Evolutionary conservation across 331 rosid species (phyloP).

Genomic region (Acacia pycnantha): DNA sequence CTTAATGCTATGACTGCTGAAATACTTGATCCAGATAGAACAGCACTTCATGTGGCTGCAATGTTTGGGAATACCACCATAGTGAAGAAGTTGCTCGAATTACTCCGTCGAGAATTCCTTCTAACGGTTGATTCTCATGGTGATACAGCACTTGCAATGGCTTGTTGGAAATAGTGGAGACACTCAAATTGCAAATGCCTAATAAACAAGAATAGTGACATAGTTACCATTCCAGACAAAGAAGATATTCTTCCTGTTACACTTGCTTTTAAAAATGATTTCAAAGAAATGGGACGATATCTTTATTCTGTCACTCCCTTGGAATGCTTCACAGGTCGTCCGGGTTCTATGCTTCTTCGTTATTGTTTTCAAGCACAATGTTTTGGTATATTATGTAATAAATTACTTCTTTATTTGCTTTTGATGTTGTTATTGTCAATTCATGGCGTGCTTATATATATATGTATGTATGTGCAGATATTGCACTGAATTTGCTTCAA

Average conservation of each 20-base stretch:
- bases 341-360: no score
- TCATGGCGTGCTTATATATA: no score
- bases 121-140: neutral
- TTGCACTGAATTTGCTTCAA: no score
- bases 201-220: neutral
- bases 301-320: no score
- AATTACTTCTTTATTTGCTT: no score
- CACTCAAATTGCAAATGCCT: neutral
- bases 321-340: no score
- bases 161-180: neutral
- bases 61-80: neutral
- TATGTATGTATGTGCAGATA: no score
- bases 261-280: neutral
- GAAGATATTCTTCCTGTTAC: fast-evolving
- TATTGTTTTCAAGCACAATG: no score
- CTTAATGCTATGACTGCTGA: neutral
- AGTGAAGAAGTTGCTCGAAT: neutral
- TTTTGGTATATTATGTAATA: no score
- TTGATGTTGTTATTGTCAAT: no score
- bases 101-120: neutral
- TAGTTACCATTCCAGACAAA: neutral
- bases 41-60: neutral
- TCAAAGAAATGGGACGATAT: no score
- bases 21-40: no score
- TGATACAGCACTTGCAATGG: neutral